Conservation (phyloP, 768 basidiomycete genomes). For the Phlebiopsis flavidoalba region DNA sequence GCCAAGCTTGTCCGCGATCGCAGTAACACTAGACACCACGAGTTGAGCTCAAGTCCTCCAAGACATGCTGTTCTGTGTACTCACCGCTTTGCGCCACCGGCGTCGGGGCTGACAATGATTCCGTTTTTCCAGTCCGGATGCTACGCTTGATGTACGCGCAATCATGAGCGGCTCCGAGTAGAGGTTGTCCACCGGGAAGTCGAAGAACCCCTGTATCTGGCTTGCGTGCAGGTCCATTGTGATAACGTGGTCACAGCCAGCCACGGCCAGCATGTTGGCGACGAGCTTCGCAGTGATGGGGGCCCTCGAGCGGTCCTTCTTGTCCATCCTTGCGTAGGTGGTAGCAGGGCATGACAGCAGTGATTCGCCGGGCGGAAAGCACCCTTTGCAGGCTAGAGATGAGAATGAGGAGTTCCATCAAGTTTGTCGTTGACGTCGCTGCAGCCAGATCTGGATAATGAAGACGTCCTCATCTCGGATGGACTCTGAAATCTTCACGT, state of each 20-base stretch:
- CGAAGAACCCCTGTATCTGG: constrained; percentile 99
- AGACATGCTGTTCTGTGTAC: constrained; percentile 22
- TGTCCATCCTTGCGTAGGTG: constrained; percentile 97
- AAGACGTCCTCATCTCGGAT: constrained; percentile 98
- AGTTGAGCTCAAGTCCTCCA: not conserved
- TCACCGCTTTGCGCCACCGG: constrained; percentile 97
- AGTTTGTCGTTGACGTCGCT: constrained; percentile 89
- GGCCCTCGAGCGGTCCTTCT: constrained; percentile 93
- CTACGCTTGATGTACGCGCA: constrained; percentile 83
- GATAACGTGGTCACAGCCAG: constrained; percentile 97
- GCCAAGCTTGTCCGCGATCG: constrained; percentile 92
- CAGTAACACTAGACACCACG: constrained; percentile 60
- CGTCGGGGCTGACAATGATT: constrained; percentile 95
- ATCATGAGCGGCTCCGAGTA: constrained; percentile 96
- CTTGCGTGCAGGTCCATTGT: constrained; percentile 99
- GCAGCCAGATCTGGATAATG: constrained; percentile 91
- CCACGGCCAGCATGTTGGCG: constrained; percentile 95
- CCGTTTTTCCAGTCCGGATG: constrained; percentile 83
- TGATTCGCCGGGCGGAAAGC: constrained; percentile 93
- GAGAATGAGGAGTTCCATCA: constrained; percentile 98
- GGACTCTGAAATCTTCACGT: constrained; percentile 91
- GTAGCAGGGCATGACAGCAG: constrained; percentile 97
- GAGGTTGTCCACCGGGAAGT: constrained; percentile 96
- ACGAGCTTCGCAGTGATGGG: constrained; percentile 98
- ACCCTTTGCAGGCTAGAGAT: constrained; percentile 97